phyloP scores from a whole-genome alignment of 2,329 filamentous ascomycete species.

The Basipetospora chlamydospora region DNA sequence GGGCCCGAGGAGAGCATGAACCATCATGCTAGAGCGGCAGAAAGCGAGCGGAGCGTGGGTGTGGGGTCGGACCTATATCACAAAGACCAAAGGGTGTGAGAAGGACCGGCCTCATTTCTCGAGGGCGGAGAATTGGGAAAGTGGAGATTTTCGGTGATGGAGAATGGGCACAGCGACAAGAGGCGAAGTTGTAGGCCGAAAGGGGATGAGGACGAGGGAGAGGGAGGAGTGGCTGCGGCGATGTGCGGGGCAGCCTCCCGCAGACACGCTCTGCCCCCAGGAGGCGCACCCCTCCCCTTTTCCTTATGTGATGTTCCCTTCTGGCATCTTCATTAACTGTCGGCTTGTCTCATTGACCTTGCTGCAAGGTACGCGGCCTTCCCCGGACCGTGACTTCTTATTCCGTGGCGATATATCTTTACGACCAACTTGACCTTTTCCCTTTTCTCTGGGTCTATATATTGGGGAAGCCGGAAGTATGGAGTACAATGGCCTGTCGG shows the following conservation, averaged over 20 bases:
- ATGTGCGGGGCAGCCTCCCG: not conserved
- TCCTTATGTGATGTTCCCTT: not conserved
- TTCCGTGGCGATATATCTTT: no score
- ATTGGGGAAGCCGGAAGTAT: not conserved
- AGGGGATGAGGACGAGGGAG: not conserved
- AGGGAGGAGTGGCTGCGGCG: not conserved
- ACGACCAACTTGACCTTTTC: not conserved
- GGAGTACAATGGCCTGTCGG: not conserved
- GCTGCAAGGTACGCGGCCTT: conserved; percentile 3
- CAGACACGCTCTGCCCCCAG: no score
- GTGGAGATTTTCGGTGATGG: no score
- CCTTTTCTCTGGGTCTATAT: not conserved
- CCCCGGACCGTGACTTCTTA: conserved; percentile 1
- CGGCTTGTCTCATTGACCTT: not conserved
- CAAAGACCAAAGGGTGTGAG: not conserved
- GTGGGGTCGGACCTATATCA: conserved; percentile 4
- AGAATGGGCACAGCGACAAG: no score
- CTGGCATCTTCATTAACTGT: not conserved
- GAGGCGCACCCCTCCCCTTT: not conserved
- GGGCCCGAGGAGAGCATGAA: not conserved
- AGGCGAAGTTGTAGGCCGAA: no score
- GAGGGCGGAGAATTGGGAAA: not conserved
- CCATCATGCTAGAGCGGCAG: conserved; percentile 2
- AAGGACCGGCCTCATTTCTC: no score
- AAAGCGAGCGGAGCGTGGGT: not conserved